These are phyloP conservation scores for Alternaria ethzedia DNA, from an alignment of 2,329 filamentous ascomycete genomes.

Conservation along the genomic window DNA sequence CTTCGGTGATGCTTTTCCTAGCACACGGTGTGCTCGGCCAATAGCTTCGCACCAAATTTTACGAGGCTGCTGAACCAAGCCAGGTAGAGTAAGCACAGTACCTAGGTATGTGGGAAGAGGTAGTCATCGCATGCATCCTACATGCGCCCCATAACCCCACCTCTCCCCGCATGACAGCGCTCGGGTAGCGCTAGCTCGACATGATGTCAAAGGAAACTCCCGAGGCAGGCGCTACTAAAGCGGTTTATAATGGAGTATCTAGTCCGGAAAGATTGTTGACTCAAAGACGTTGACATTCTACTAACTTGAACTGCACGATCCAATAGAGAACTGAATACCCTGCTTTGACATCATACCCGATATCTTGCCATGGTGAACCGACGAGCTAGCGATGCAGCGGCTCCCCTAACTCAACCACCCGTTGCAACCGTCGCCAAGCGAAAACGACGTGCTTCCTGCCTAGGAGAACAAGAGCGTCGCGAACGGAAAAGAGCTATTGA, in stretches of 20 bases:
- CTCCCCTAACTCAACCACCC: constrained; percentile 22
- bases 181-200: constrained; percentile 5
- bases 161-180: constrained; percentile 33
- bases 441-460: constrained; percentile 41
- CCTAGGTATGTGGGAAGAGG: neutral
- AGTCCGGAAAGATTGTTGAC: constrained; percentile 3
- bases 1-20: constrained; percentile 15
- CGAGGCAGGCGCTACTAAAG: constrained; percentile 14
- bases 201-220: neutral
- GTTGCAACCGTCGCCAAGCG: constrained; percentile 40
- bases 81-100: constrained; percentile 9
- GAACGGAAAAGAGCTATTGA: constrained; percentile 47
- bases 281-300: constrained; percentile 17
- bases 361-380: neutral
- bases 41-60: neutral
- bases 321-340: neutral
- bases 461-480: constrained; percentile 44
- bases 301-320: constrained; percentile 20
- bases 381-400: constrained; percentile 33
- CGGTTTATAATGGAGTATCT: neutral
- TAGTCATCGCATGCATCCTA: neutral
- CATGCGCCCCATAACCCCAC: constrained; percentile 22
- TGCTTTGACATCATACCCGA: constrained; percentile 8
- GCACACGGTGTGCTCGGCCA: neutral
- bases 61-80: neutral